Percentiles rank a stretch among this genome's conserved stretches.
These are phyloP conservation scores for Fusarium staphyleae DNA, from an alignment of 2,329 filamentous ascomycete species.

Conservation along the genomic window DNA sequence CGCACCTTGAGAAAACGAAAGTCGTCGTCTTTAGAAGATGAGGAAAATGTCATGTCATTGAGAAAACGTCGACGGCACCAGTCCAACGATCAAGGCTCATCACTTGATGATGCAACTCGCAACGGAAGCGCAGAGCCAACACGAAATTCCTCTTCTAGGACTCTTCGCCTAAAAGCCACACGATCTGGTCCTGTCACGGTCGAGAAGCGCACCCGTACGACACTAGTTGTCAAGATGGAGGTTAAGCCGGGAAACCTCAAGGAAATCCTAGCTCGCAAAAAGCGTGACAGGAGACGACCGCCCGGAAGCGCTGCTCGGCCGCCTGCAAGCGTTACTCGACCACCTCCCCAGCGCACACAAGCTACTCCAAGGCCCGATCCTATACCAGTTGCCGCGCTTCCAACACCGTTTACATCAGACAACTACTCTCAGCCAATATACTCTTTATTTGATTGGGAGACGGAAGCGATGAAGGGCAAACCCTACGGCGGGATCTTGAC, in stretches of 20 bases:
- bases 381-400: conserved; percentile 48
- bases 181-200: conserved; percentile 52
- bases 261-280: conserved; percentile 47
- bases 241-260: conserved; percentile 50
- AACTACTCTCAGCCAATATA: conserved; percentile 81
- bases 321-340: conserved; percentile 26
- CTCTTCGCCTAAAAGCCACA: conserved; percentile 61
- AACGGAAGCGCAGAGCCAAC: conserved; percentile 42
- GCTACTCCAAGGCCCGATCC: conserved; percentile 34
- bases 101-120: conserved; percentile 46
- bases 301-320: conserved; percentile 29
- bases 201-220: conserved; percentile 47
- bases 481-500: conserved; percentile 94
- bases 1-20: conserved; percentile 85
- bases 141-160: conserved; percentile 57
- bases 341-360: conserved; percentile 38
- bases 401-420: conserved; percentile 63
- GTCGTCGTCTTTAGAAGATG: conserved; percentile 72
- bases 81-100: conserved; percentile 51
- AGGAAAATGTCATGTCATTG: conserved; percentile 60
- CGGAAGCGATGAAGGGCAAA: conserved; percentile 88
- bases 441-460: conserved; percentile 87
- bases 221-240: conserved; percentile 48
- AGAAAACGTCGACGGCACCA: conserved; percentile 62
- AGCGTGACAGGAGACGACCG: conserved; percentile 44